Evolutionary conservation across 345 rosid species (phyloP).

Genomic region (Streptanthus diversifolius): DNA sequence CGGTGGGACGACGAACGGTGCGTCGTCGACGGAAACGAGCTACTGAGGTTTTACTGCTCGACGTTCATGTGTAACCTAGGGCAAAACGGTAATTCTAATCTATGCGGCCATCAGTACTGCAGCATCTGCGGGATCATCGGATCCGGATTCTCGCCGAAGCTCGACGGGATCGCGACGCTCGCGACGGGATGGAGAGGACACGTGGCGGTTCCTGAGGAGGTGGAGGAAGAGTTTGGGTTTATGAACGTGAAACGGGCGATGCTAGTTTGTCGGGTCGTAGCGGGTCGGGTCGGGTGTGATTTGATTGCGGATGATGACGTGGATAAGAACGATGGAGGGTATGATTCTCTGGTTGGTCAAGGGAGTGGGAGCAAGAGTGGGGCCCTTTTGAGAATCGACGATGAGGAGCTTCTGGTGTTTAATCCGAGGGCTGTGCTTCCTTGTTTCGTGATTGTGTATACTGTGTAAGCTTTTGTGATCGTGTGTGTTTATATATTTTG

Average conservation of each 20-base stretch:
- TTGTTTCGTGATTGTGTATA: constrained; percentile 86
- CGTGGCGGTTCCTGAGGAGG: constrained; percentile 72
- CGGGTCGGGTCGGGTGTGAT: constrained; percentile 80
- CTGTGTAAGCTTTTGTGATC: constrained; percentile 33
- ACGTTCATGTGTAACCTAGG: constrained; percentile 84
- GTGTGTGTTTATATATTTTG: constrained; percentile 14
- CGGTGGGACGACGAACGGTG: constrained; percentile 71
- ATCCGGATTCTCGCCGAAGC: constrained; percentile 78
- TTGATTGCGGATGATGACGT: constrained; percentile 38
- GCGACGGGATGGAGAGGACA: constrained; percentile 85
- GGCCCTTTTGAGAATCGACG: constrained; percentile 51
- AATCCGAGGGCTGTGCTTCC: constrained; percentile 99
- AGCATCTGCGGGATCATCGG: constrained; percentile 79
- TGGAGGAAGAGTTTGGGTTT: constrained; percentile 81
- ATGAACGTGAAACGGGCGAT: constrained; percentile 93
- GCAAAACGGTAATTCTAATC: constrained; percentile 42
- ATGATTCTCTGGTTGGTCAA: constrained; percentile 66
- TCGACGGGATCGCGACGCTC: constrained; percentile 79
- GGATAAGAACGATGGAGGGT: constrained; percentile 60
- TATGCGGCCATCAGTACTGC: constrained; percentile 75
- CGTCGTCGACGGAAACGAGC: constrained; percentile 95
- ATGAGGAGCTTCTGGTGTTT: constrained; percentile 78
- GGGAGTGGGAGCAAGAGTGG: constrained; percentile 41
- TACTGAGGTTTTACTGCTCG: constrained; percentile 81
- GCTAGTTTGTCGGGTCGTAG: constrained; percentile 73